Evolutionary conservation across 345 rosid species (phyloP).

Genomic region (Arabis alpina): DNA sequence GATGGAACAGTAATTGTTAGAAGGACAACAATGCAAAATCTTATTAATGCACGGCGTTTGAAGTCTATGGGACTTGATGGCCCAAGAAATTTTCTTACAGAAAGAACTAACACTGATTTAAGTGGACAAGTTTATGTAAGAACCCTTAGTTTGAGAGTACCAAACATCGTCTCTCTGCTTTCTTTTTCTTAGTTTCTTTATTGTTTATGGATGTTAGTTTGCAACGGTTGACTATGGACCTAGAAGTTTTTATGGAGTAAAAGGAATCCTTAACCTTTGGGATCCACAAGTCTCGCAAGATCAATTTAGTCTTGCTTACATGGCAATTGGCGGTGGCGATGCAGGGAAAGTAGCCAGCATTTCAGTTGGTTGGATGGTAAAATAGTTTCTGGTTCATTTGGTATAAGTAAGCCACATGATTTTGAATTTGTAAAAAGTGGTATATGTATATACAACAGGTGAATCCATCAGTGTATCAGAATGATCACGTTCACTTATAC

Average conservation of each 20-base stretch:
- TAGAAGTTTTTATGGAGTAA: neutral
- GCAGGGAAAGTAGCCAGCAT: neutral
- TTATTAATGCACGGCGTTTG: neutral
- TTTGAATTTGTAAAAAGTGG: neutral
- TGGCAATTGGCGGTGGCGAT: constrained; percentile 4
- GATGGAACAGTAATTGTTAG: too few species aligned
- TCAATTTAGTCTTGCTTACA: constrained; percentile 22
- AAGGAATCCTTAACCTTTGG: constrained; percentile 23
- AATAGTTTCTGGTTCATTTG: neutral
- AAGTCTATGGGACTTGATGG: constrained; percentile 3
- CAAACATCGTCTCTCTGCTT: neutral
- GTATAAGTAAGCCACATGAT: neutral
- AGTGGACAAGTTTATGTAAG: constrained; percentile 24
- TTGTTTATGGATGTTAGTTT: neutral
- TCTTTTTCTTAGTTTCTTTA: neutral
- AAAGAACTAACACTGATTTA: neutral
- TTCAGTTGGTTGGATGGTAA: constrained; percentile 30
- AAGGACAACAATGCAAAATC: too few species aligned
- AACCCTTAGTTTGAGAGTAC: neutral
- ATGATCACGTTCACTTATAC: constrained; percentile 18
- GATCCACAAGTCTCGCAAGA: constrained; percentile 14
- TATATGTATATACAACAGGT: constrained; percentile 22
- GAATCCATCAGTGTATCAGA: constrained; percentile 1
- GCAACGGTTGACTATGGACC: neutral
- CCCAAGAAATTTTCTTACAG: too few species aligned